A percentile compares a stretch with the other conserved stretches of the same genome.
These are phyloP conservation scores for Ambrosiella xylebori DNA, from an alignment of 2,329 filamentous ascomycete genomes.

Conservation along the genomic window DNA sequence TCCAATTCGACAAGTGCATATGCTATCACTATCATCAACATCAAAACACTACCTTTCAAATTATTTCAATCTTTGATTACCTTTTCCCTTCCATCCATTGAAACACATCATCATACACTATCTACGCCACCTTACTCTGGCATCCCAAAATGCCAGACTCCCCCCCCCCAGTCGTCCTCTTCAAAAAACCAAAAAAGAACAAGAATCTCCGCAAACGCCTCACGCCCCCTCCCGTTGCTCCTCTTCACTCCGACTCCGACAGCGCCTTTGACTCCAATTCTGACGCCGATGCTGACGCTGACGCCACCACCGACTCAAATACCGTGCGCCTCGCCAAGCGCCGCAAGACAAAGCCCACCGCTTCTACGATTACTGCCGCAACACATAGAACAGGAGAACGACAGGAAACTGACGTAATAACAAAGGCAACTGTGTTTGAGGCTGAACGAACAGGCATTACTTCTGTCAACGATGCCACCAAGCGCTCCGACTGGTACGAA, in stretches of 20 bases:
- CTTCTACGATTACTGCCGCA: not conserved
- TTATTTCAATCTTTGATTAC: not conserved
- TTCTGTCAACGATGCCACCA: conserved; percentile 72
- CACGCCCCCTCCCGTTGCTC: conserved; percentile 1
- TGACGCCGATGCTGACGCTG: conserved; percentile 8
- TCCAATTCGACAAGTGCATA: too few species aligned
- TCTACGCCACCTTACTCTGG: not conserved
- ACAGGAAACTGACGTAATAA: conserved; percentile 19
- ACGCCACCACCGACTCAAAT: not conserved
- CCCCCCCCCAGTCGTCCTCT: not conserved
- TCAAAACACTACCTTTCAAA: too few species aligned
- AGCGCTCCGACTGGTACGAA: conserved; percentile 77
- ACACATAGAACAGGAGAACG: conserved; percentile 16
- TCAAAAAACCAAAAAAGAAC: conserved; percentile 5
- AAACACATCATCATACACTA: not conserved
- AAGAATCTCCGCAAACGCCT: conserved; percentile 10
- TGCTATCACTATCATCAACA: too few species aligned
- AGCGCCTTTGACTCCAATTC: conserved; percentile 2
- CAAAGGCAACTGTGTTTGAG: conserved; percentile 34
- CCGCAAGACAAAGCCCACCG: conserved; percentile 1
- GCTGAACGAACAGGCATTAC: conserved; percentile 48
- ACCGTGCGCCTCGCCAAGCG: conserved; percentile 1
- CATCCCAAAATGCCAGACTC: not conserved
- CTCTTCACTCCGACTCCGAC: conserved; percentile 5
- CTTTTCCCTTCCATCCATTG: not conserved